These are phyloP conservation scores for Penicillium canariense DNA, from an alignment of 495 filamentous ascomycete genomes.

Conservation along the genomic window DNA sequence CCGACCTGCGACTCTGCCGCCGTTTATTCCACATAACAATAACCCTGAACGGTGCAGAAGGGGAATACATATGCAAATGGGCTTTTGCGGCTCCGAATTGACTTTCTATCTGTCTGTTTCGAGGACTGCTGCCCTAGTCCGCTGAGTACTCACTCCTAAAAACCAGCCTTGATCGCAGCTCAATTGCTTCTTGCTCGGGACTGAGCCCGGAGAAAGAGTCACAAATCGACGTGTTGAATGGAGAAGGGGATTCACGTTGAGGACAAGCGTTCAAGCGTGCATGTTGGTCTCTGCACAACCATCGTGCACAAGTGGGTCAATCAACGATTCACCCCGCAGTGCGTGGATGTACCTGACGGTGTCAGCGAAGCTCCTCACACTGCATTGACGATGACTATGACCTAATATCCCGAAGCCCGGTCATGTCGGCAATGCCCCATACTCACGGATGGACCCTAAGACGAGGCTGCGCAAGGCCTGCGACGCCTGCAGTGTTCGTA, in stretches of 20 bases:
- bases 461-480: constrained; percentile 72
- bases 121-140: neutral
- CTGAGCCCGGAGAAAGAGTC: neutral
- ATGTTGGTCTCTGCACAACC: neutral
- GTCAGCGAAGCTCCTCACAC: constrained; percentile 1
- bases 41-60: neutral
- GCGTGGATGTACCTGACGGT: constrained; percentile 12
- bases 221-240: neutral
- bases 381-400: constrained; percentile 14
- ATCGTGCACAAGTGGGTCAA: constrained; percentile 13
- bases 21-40: neutral
- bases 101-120: neutral
- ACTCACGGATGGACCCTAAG: constrained; percentile 40
- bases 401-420: constrained; percentile 26
- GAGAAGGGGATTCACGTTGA: neutral
- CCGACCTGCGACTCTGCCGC: constrained; percentile 1
- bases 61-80: neutral
- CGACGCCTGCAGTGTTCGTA: constrained; percentile 80
- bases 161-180: neutral
- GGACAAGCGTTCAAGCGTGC: neutral
- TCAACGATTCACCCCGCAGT: constrained; percentile 13
- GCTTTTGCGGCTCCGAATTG: neutral
- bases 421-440: constrained; percentile 16
- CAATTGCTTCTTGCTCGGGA: neutral
- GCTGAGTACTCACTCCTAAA: neutral